Evolutionary conservation across 305 asterid species (phyloP), one percentile per base, ranked within the genome.

Genomic region (Lippia alba): DNA sequence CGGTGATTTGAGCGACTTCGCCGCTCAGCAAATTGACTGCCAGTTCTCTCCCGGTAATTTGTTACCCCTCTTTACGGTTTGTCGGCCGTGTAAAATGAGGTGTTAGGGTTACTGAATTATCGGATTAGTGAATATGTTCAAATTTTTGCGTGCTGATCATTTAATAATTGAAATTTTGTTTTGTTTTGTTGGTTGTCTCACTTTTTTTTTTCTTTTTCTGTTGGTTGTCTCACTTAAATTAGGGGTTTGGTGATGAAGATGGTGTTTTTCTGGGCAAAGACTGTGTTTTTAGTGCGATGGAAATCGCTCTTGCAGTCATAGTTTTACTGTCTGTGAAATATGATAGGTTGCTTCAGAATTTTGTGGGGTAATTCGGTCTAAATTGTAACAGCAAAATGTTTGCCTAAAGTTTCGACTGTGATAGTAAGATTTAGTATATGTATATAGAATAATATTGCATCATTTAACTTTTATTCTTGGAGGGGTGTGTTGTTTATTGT

Each of bases 11-110:
- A 54, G 54, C 66, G 74, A 76, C 74, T 66, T 32, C 16, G 85
- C 58, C 17, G 83, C 88, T 36, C 92, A 80, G 62, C 67, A 76
- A 56, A 73, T 84, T 40, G 88, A 82, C 66, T 76, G 72, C 61
- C 88, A 69, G 12, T 61, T 73, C 81, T 76, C 80, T 70, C 80
- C 82, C 4, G 90, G 89, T 83, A 75, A 48, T 19, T 73, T 2
- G 16, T 4, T 14, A 48, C 16, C 16, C 14, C 18, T 15, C 44
- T 24, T 18, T 50, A 18, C 50, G 59, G 17, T 15, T 10, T 2
- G 5, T 36, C 5, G 41, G 9, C 3, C 2, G 41, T 5, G 41
- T 36, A 36, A 8, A 4, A 36, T 36, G 41, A 36, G 8, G 9
- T 4, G 20, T 44, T 68, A 40, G 40, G 6, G 32, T 58, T 53